phyloP scores from a whole-genome alignment of 1,284 basidiomycete species.

The Agroathelia rolfsii region DNA sequence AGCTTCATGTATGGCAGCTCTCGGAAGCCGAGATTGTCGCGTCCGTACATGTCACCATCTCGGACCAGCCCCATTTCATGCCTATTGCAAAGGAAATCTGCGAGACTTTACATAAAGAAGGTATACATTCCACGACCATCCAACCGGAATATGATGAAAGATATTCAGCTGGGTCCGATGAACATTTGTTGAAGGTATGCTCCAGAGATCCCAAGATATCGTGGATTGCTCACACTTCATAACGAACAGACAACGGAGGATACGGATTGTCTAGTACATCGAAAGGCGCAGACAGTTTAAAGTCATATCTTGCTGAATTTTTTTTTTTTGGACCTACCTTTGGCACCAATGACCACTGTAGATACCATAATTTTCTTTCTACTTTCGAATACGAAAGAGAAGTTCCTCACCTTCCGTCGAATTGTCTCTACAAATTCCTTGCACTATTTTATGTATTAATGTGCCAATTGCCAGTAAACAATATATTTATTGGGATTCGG shows the following conservation, averaged over 20 bases:
- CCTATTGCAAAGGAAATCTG: conserved; percentile 79
- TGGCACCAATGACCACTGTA: too few relatives aligned
- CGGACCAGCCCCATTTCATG: conserved; percentile 82
- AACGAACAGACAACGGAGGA: conserved; percentile 28
- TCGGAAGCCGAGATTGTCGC: conserved; percentile 87
- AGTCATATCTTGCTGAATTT: too few relatives aligned
- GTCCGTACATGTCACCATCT: conserved; percentile 89
- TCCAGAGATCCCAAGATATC: neutral
- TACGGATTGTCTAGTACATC: conserved; percentile 37
- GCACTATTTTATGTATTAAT: conserved; percentile 10
- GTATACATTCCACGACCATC: conserved; percentile 91
- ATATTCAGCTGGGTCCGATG: conserved; percentile 29
- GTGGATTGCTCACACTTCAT: conserved; percentile 1
- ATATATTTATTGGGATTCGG: conserved; percentile 9
- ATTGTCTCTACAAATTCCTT: conserved; percentile 28
- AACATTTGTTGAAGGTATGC: conserved; percentile 32
- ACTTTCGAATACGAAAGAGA: conserved; percentile 4
- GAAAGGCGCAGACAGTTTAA: too few relatives aligned
- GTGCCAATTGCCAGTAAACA: conserved; percentile 6
- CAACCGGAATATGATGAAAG: conserved; percentile 66
- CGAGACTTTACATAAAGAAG: conserved; percentile 76
- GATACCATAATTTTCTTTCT: neutral
- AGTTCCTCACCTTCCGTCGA: conserved; percentile 18
- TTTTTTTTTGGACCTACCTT: too few relatives aligned
- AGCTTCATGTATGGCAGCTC: conserved; percentile 95